Conservation (phyloP, 2,329 filamentous ascomycete species). For the Emergomyces orientalis region DNA sequence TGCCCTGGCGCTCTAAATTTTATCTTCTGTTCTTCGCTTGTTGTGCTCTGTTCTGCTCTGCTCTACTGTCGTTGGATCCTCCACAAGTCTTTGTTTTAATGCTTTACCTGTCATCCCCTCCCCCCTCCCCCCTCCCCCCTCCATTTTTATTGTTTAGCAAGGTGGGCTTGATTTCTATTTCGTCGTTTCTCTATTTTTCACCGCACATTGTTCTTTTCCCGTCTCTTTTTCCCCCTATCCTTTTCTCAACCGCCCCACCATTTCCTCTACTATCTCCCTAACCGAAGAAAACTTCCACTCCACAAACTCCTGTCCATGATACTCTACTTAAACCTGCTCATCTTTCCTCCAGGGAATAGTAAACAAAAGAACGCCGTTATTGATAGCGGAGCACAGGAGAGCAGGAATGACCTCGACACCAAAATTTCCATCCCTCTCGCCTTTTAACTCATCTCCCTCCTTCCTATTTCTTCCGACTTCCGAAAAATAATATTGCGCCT, state of each 20-base stretch:
- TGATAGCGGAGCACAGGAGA: neutral
- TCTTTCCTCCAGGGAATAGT: neutral
- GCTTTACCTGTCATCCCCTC: neutral
- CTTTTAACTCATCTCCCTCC: neutral
- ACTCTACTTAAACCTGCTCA: neutral
- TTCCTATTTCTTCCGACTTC: no score
- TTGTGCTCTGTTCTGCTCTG: neutral
- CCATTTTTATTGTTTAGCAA: neutral
- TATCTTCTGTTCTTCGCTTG: neutral
- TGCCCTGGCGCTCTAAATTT: neutral
- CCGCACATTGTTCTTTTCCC: neutral
- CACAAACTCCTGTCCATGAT: neutral
- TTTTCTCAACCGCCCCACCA: neutral
- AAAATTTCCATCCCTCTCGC: neutral
- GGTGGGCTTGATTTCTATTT: neutral
- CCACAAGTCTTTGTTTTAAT: neutral
- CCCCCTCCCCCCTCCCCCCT: neutral
- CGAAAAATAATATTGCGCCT: neutral
- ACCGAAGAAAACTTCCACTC: neutral
- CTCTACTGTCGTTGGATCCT: neutral
- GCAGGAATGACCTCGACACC: neutral
- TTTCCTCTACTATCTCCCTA: neutral
- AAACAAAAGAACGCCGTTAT: neutral
- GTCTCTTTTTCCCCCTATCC: neutral
- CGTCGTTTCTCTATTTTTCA: neutral